Conservation (phyloP, 177 flowering plant genomes). For the Vitis hybrid region DNA sequence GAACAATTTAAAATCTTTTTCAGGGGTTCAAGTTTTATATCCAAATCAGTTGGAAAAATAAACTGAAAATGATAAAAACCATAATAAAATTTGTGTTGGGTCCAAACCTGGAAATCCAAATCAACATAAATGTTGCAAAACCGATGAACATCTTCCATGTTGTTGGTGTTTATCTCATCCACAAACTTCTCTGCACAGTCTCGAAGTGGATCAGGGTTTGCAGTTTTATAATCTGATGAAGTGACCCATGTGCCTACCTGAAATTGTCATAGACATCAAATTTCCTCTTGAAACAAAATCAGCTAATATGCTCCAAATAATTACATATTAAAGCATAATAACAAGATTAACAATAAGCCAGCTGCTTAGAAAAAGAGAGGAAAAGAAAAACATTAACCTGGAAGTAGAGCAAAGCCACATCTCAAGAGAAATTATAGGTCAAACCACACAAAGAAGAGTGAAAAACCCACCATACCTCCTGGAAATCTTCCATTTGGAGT, state of each 20-base stretch:
- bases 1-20: too few species aligned
- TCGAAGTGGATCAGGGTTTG: slow-evolving; percentile 90
- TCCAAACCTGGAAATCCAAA: slow-evolving; percentile 61
- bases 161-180: slow-evolving; percentile 68
- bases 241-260: slow-evolving; percentile 74
- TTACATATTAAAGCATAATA: too few species aligned
- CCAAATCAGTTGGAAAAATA: neutral
- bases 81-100: neutral
- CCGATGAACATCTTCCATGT: slow-evolving; percentile 71
- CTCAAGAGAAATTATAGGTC: neutral
- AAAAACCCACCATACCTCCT: slow-evolving; percentile 52
- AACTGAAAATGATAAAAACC: neutral
- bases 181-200: slow-evolving; percentile 73
- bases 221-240: slow-evolving; percentile 62
- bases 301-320: too few species aligned
- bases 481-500: slow-evolving; percentile 70
- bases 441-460: neutral
- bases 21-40: too few species aligned
- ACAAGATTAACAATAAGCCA: too few species aligned
- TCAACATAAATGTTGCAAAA: slow-evolving; percentile 77
- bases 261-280: slow-evolving; percentile 13
- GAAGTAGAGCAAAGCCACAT: neutral
- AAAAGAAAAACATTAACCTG: too few species aligned
- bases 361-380: too few species aligned
- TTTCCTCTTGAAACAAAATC: neutral